A percentile compares a stretch with the other conserved stretches of the same genome.
Conservation (phyloP, 345 rosid genomes). For the Limnanthes douglasii region DNA sequence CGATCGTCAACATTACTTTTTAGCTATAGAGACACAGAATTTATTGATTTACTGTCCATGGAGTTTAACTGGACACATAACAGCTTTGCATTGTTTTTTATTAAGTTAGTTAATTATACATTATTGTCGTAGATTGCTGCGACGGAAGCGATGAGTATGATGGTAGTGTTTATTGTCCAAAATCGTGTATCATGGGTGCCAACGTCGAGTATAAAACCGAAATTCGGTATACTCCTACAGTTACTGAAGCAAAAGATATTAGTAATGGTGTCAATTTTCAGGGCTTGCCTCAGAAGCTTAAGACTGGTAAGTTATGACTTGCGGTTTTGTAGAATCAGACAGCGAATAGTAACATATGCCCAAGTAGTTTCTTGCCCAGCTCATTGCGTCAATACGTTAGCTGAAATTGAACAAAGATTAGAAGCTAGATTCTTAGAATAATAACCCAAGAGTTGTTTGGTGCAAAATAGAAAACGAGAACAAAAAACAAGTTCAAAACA, state of each 20-base stretch:
- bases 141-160: conserved; percentile 22
- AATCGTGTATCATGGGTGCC: conserved; percentile 37
- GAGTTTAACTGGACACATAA: not conserved
- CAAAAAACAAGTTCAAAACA: no score
- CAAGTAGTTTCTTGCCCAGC: not conserved
- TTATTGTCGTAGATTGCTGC: conserved; percentile 14
- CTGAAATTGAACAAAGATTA: no score
- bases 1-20: no score
- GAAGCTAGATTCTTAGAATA: conserved; percentile 22
- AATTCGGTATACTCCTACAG: conserved; percentile 10
- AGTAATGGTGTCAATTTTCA: conserved; percentile 1
- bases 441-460: not conserved
- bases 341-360: not conserved
- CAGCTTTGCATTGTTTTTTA: not conserved
- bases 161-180: conserved; percentile 13
- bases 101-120: not conserved
- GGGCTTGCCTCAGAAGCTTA: conserved; percentile 11
- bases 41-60: not conserved
- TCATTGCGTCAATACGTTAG: no score
- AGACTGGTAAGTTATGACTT: not conserved
- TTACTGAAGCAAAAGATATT: conserved; percentile 12
- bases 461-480: not conserved
- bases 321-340: not conserved
- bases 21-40: not conserved
- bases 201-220: conserved; percentile 36